Conservation (phyloP, 192 early-diverging fungal genomes). For the Backusella macrospora region DNA sequence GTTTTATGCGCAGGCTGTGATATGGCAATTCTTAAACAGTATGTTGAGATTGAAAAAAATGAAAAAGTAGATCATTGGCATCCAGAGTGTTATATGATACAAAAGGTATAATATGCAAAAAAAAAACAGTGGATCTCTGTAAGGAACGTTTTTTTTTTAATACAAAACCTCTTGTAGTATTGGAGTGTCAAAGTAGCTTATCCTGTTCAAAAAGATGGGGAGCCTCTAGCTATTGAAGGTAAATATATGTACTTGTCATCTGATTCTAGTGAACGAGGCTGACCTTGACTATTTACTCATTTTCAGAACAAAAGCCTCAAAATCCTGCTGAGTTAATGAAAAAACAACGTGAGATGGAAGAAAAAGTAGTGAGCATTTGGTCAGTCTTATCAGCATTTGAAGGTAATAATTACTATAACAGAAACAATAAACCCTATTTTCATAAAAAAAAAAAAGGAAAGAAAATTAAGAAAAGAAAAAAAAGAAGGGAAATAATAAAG, state of each 20-base stretch:
- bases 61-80: slow-evolving; percentile 90
- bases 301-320: slow-evolving; percentile 20
- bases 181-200: slow-evolving; percentile 31
- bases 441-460: not conserved
- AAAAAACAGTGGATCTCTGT: not conserved
- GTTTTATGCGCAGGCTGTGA: slow-evolving; percentile 94
- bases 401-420: slow-evolving; percentile 21
- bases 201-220: slow-evolving; percentile 21
- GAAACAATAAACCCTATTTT: not conserved
- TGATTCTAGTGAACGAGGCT: slow-evolving; percentile 6
- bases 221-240: slow-evolving; percentile 21
- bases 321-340: slow-evolving; percentile 32
- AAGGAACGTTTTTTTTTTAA: slow-evolving; percentile 19
- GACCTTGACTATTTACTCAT: not conserved
- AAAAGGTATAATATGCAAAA: slow-evolving; percentile 70
- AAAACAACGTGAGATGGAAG: slow-evolving; percentile 73
- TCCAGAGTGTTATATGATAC: slow-evolving; percentile 99
- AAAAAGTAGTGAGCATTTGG: slow-evolving; percentile 89
- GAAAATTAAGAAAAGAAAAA: not conserved
- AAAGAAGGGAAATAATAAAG: not conserved
- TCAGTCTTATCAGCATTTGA: slow-evolving; percentile 92
- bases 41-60: slow-evolving; percentile 88
- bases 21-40: slow-evolving; percentile 93
- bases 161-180: slow-evolving; percentile 13
- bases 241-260: not conserved